Base-by-base conservation (phyloP, 2,329 filamentous ascomycete genomes). In the Akanthomyces muscarius region DNA sequence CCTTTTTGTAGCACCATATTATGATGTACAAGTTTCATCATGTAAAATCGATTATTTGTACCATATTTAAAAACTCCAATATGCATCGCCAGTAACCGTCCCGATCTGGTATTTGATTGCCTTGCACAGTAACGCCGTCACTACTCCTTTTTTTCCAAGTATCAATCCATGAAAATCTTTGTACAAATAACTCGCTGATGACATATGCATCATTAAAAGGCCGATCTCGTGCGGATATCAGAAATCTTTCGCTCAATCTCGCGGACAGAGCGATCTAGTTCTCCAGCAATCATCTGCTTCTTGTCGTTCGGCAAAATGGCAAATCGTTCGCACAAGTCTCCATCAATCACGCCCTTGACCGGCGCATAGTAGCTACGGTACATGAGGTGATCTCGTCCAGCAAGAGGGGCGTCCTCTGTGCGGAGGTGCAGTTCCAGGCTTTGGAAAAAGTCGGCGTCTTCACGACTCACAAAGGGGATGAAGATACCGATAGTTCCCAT, bases 381-480 rank as follows among this genome's bases (percentile, higher is more conserved):
- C 71, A 97, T 96, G 52, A 99, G 81, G 76, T 99, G 95, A 74
- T 99, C 96, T 67, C 96, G 85, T 48, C 95, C 96, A 23, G 92
- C 91, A 53, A 99, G 79, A 8, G 94, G 94, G 42, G 93, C 84
- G 71, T 97, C 93, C 72, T 97, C 92, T 14, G 85, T 86, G 54
- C 94, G 86, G 73, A 99, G 83, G 71, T 96, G 91, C 72, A 90
- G 88, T 77, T 99, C 95, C 28, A 99, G 82, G 65, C 86, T 92
- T 75, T 97, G 93, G 85, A 99, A 99, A 78, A 99, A 98, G 75
- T 98, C 95, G 56, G 96, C 91, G 70, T 98, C 94, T 72, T 98
- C 93, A 44, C 96, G 89, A 66, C 88, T 89, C 53, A 92, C 81
- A 72, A 99, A 98, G 0, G 96, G 95, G 53, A 99, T 89, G 54